phyloP scores from a whole-genome alignment of 345 rosid genomes.

The Capsella bursapastoris region DNA sequence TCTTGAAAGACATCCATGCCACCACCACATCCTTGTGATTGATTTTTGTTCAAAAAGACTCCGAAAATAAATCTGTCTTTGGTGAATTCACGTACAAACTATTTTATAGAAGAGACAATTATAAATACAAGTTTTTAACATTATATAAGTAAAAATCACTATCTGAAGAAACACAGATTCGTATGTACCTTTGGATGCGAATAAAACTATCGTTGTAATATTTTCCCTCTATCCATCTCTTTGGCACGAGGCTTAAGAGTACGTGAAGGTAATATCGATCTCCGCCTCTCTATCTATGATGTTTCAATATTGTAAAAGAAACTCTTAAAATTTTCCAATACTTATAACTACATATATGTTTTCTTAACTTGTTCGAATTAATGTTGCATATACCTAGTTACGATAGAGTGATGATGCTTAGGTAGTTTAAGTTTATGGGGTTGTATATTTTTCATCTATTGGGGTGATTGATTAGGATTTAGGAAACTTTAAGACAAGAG shows the following conservation, averaged over 20 bases:
- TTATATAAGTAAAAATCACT: too few relatives aligned
- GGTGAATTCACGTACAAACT: too few relatives aligned
- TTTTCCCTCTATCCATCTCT: background rate
- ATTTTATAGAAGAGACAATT: too few relatives aligned
- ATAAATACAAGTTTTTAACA: too few relatives aligned
- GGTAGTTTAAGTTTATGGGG: background rate
- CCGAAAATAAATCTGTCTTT: too few relatives aligned
- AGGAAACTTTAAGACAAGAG: background rate
- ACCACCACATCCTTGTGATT: too few relatives aligned
- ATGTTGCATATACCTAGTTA: background rate
- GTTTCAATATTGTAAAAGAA: background rate
- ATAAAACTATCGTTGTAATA: too few relatives aligned
- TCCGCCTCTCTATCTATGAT: background rate
- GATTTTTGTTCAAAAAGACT: too few relatives aligned
- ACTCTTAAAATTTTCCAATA: background rate
- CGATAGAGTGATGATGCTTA: background rate
- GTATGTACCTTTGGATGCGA: too few relatives aligned
- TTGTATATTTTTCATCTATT: background rate
- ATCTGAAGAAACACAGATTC: too few relatives aligned
- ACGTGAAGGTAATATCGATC: constrained; percentile 18
- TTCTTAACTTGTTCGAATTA: background rate
- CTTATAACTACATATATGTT: background rate
- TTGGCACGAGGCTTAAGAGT: background rate
- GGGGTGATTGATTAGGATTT: background rate
- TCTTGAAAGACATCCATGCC: too few relatives aligned